Evolutionary conservation across 208 protist species (phyloP).

Genomic region (Trypanosoma scelopori): DNA sequence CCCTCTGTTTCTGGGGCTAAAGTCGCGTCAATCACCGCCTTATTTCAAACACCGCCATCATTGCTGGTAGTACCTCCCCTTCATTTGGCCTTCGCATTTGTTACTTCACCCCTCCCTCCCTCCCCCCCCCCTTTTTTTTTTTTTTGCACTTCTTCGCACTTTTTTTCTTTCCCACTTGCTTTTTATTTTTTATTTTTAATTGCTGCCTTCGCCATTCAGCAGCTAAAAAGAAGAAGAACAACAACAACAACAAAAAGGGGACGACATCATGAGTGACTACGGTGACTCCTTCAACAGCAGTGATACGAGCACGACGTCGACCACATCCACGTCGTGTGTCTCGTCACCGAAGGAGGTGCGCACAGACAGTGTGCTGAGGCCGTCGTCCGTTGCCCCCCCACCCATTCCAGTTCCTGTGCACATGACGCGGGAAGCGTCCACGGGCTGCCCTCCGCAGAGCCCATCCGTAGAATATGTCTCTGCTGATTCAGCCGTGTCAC

Average conservation of each 20-base stretch:
- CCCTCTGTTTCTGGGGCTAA: too few species aligned
- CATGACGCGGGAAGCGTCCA: not conserved
- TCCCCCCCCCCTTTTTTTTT: too few species aligned
- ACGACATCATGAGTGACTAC: slow-evolving; percentile 57
- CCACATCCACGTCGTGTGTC: slow-evolving; percentile 1
- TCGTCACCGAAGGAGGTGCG: slow-evolving; percentile 1
- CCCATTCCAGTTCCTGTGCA: slow-evolving; percentile 33
- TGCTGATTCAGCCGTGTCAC: not conserved
- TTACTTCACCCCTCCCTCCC: too few species aligned
- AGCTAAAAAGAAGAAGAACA: not conserved
- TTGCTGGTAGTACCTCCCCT: too few species aligned
- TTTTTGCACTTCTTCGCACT: too few species aligned
- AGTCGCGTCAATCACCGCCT: too few species aligned
- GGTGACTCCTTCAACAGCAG: slow-evolving; percentile 63
- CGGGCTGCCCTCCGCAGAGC: not conserved
- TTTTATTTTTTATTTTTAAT: not conserved
- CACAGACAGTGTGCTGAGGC: not conserved
- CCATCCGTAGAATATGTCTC: not conserved
- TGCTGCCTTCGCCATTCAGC: not conserved
- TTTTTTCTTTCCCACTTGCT: too few species aligned
- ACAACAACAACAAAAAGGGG: not conserved
- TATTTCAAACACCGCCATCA: too few species aligned
- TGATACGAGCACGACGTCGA: slow-evolving; percentile 25
- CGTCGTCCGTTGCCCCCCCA: not conserved
- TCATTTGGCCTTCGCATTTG: too few species aligned